A percentile compares a stretch with the other conserved stretches of the same genome.
Conservation (phyloP, 441 rosid genomes). For the Jatropha multifida region DNA sequence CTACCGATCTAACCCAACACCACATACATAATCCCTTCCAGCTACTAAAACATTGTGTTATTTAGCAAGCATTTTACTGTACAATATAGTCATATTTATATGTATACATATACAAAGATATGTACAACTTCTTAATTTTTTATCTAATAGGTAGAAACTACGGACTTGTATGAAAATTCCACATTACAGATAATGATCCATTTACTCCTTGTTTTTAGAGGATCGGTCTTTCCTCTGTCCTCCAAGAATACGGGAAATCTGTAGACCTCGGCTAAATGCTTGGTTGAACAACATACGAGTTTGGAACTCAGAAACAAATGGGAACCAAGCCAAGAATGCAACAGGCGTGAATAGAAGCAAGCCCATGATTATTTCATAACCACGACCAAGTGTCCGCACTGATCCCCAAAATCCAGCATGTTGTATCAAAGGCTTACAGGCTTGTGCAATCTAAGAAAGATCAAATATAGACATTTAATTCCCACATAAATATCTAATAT, state of each 20-base stretch:
- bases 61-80: constrained; percentile 1
- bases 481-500: constrained; percentile 19
- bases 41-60: background rate
- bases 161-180: background rate
- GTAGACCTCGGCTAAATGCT: constrained; percentile 94
- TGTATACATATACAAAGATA: background rate
- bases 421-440: constrained; percentile 61
- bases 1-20: background rate
- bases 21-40: background rate
- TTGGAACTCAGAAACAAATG: constrained; percentile 86
- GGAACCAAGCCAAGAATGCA: constrained; percentile 93
- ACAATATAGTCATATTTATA: background rate
- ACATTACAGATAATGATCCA: background rate
- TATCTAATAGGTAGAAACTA: background rate
- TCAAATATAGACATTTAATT: constrained; percentile 22
- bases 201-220: constrained; percentile 50
- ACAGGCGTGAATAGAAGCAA: constrained; percentile 80
- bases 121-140: background rate
- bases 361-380: constrained; percentile 77
- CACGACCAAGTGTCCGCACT: constrained; percentile 70
- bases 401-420: constrained; percentile 73
- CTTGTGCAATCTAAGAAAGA: constrained; percentile 68
- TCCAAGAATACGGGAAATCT: constrained; percentile 85
- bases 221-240: constrained; percentile 65
- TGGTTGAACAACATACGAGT: constrained; percentile 95